Base-by-base conservation (phyloP, 2,329 filamentous ascomycete species). In the Leptographium wingfieldii region DNA sequence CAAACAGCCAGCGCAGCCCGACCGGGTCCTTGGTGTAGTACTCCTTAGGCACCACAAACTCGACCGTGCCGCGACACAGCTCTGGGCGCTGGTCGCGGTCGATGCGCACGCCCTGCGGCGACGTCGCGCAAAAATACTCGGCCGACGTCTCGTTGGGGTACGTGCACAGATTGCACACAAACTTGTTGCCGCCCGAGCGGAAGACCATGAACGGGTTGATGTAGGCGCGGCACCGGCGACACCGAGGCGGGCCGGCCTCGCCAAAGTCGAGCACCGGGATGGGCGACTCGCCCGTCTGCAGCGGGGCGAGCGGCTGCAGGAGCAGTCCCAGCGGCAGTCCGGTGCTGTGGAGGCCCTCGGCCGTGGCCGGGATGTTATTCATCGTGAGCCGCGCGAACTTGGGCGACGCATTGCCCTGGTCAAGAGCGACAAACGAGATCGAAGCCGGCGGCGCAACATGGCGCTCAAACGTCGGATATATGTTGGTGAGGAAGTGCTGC, bases 141-240 rank as follows among this genome's bases (percentile, higher is more conserved):
- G 88, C 75, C 0, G 90, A 78, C 0, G 95, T 95, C 69, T 99
- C 94, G 70, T 97, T 99, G 56, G 94, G 91, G 71, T 97, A 95
- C 27, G 88, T 94, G 76, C 94, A 99, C 74, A 99, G 89, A 70
- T 99, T 99, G 77, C 94, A 99, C 58, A 96, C 90, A 71, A 96
- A 95, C 71, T 95, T 96, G 75, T 92, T 96, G 60, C 94, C 94
- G 46, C 92, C 92, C 19, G 88, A 87, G 61, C 88, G 83, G 79
- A 99, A 99, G 69, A 92, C 88, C 94, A 99, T 97, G 71, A 99
- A 99, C 1, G 94, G 94, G 69, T 99, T 99, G 75, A 99, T 95
- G 74, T 99, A 99, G 16, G 92, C 88, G 69, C 94, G 83, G 76
- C 94, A 99, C 74, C 94, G 82, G 67, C 90, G 84, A 73, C 94